These are phyloP conservation scores for Fusarium proliferatum DNA, from an alignment of 2,329 filamentous ascomycete genomes.

Conservation along the genomic window DNA sequence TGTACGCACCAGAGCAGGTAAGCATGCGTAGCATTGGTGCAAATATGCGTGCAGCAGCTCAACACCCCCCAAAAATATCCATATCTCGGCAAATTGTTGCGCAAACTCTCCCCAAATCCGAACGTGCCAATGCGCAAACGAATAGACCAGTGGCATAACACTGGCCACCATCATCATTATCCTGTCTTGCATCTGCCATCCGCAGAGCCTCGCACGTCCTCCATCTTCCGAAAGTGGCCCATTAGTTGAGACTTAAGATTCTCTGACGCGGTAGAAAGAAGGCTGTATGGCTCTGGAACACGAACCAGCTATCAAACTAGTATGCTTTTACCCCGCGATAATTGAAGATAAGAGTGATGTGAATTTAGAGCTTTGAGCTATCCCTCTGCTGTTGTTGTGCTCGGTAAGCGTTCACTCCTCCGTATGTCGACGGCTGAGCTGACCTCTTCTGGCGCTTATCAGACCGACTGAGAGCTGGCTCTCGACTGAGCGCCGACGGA, in stretches of 20 bases:
- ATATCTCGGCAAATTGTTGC: background rate
- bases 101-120: too few species aligned
- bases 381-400: conserved; percentile 10
- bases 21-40: background rate
- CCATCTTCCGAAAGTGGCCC: background rate
- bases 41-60: background rate
- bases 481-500: background rate
- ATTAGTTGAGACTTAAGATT: background rate
- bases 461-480: background rate
- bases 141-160: too few species aligned
- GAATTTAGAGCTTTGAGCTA: background rate
- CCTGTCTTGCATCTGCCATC: background rate
- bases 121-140: background rate
- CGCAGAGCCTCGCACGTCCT: background rate
- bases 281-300: too few species aligned
- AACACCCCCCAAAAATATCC: background rate
- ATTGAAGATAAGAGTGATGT: background rate
- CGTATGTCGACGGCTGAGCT: conserved; percentile 29
- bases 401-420: conserved; percentile 45
- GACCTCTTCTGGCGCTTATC: conserved; percentile 12
- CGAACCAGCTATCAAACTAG: background rate
- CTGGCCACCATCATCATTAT: background rate
- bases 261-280: background rate
- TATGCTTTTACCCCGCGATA: fast-evolving
- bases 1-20: background rate